These are phyloP conservation scores for Aspergillus persii DNA, from an alignment of 2,329 filamentous ascomycete species.

Conservation along the genomic window DNA sequence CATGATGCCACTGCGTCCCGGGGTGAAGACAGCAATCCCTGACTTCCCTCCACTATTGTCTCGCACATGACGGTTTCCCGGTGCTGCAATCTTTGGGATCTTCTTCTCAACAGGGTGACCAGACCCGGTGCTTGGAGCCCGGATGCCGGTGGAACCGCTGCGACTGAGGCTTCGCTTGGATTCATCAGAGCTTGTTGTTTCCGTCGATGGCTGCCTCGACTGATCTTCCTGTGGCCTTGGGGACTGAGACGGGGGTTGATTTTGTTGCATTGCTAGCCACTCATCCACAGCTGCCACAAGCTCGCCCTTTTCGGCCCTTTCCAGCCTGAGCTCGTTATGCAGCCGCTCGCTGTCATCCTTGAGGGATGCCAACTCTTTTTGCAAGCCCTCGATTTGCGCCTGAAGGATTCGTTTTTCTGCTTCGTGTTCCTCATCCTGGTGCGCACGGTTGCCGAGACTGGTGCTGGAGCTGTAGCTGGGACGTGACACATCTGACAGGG, in stretches of 20 bases:
- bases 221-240: constrained; percentile 5
- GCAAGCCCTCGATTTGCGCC: constrained; percentile 72
- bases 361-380: constrained; percentile 68
- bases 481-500: constrained; percentile 57
- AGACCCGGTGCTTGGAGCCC: constrained; percentile 27
- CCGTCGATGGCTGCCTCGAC: constrained; percentile 10
- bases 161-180: constrained; percentile 25
- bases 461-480: constrained; percentile 50
- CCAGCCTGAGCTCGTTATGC: constrained; percentile 56
- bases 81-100: constrained; percentile 32
- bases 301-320: constrained; percentile 50
- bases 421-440: constrained; percentile 60
- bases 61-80: constrained; percentile 26
- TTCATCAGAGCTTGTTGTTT: constrained; percentile 16
- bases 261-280: constrained; percentile 44
- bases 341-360: constrained; percentile 67
- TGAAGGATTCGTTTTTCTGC: constrained; percentile 67
- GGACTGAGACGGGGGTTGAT: constrained; percentile 11
- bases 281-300: constrained; percentile 48
- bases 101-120: constrained; percentile 24
- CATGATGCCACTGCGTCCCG: constrained; percentile 70
- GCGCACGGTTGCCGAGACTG: constrained; percentile 35
- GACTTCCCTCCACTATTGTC: constrained; percentile 38
- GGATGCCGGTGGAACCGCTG: constrained; percentile 30
- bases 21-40: constrained; percentile 36